Conservation (phyloP, 2,329 filamentous ascomycete genomes). For the Colletotrichum trifolii region DNA sequence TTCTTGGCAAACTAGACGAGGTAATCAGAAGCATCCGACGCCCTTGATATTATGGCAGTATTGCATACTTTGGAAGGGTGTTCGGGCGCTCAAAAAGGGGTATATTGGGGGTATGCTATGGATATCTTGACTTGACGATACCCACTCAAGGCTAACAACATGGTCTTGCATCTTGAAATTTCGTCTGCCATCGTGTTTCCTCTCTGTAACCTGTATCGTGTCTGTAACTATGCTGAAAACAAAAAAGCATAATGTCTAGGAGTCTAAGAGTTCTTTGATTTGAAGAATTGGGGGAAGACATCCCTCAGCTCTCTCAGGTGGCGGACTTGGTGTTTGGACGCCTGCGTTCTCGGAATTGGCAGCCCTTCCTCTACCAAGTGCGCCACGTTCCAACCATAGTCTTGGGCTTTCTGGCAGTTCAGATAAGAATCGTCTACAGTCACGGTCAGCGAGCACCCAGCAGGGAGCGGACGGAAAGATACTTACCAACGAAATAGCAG, state of each 20-base stretch:
- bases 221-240: not conserved
- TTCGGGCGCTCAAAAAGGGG: constrained; percentile 31
- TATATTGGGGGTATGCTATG: constrained; percentile 16
- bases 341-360: constrained; percentile 69
- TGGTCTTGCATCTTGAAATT: constrained; percentile 9
- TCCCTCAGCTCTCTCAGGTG: constrained; percentile 79
- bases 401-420: constrained; percentile 82
- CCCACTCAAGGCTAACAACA: constrained; percentile 5
- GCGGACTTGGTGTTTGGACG: constrained; percentile 80
- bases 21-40: constrained; percentile 71
- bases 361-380: constrained; percentile 87
- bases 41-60: constrained; percentile 54
- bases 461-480: not conserved
- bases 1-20: constrained; percentile 68
- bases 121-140: constrained; percentile 21
- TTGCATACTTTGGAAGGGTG: constrained; percentile 42
- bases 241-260: not conserved
- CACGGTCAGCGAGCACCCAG: constrained; percentile 24
- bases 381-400: constrained; percentile 85
- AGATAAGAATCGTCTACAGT: constrained; percentile 81
- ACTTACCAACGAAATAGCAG: constrained; percentile 93
- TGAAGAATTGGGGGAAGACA: constrained; percentile 89
- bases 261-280: constrained; percentile 49
- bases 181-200: not conserved
- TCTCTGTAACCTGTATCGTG: not conserved